A percentile compares a stretch with the other conserved stretches of the same genome.
Conservation (phyloP, 139 green algal species). For the Auxenochlorella protothecoides region DNA sequence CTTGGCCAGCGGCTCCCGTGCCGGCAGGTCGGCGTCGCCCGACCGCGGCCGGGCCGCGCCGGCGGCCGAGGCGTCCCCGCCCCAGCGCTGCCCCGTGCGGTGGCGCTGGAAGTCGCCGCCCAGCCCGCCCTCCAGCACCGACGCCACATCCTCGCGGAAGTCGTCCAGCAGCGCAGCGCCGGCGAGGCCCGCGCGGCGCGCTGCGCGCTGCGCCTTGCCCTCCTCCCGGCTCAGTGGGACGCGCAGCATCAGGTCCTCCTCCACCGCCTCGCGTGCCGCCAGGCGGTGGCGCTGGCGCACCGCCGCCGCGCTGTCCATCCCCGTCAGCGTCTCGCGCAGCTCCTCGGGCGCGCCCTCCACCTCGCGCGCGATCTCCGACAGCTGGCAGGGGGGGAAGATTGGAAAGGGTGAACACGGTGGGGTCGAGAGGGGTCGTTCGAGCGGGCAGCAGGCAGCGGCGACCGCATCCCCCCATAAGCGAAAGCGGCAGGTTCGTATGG, state of each 20-base stretch:
- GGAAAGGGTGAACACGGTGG: no score
- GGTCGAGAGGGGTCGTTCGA: no score
- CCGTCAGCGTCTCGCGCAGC: conserved; percentile 27
- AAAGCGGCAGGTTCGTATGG: no score
- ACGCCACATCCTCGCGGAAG: conserved; percentile 82
- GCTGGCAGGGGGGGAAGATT: no score
- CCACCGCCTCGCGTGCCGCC: conserved; percentile 55
- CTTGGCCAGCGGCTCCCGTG: conserved; percentile 51
- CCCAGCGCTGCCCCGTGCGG: conserved; percentile 49
- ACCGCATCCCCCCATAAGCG: no score
- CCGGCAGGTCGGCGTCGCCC: conserved; percentile 62
- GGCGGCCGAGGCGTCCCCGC: conserved; percentile 36
- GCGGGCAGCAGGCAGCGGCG: no score
- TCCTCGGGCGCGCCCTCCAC: conserved; percentile 74
- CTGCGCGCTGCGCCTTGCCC: conserved; percentile 57
- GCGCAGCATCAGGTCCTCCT: conserved; percentile 86
- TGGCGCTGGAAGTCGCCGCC: conserved; percentile 41
- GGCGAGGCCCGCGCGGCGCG: conserved; percentile 30
- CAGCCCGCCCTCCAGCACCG: conserved; percentile 16
- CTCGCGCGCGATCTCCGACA: conserved; percentile 55
- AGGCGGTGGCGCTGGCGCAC: conserved; percentile 52
- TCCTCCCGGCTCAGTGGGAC: conserved; percentile 75
- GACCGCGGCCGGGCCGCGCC: conserved; percentile 19
- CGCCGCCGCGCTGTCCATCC: conserved; percentile 30
- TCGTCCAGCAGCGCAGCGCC: conserved; percentile 64